Base-by-base conservation (phyloP, 1,139 yeast genomes). In the Sugiyamaella neomexicana region DNA sequence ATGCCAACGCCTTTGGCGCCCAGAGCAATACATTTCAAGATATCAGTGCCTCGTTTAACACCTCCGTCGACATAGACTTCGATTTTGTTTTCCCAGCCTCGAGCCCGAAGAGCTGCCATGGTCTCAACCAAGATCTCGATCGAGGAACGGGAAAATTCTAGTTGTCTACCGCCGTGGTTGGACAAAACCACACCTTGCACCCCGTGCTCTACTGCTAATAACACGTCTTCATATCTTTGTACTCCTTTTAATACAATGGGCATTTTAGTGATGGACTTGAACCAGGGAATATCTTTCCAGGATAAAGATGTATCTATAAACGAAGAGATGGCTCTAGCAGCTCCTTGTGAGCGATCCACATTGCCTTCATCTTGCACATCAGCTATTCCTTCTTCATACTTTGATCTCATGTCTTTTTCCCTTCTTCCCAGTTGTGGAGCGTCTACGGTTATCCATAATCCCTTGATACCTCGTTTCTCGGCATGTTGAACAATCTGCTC, bases 351-450 rank as follows among this genome's bases (percentile, higher is more conserved):
- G 52, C 88, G 74, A 65, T 86, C 90, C 3, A 83, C 79, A 25
- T 74, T 77, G 17, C 69, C 71, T 32, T 70, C 74, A 34, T 69
- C 69, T 53, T 73, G 74, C 6, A 75, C 75, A 27, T 72, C 67
- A 7, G 82, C 85, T n/a, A 80, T 81, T 17, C 80, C 85, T 5
- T 79, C 85, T 59, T 81, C 87, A 60, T 82, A 85, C 65, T 79
- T 85, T 66, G 75, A 78, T 66, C 79, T 75, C 71, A 77, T 78
- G 63, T 82, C 82, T 62, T 70, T 76, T 69, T 91, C 97, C 63
- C 98, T 82, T 62, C 95, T 81, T n/a, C 98, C 98, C 55, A 90
- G 77, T 60, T 89, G 89, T 2, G 97, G 97, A 0, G 97, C 97
- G 73, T 91, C 98, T 2, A 90, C 97, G 0, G 96, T 89, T 53